phyloP scores from a whole-genome alignment of 2,329 filamentous ascomycete species.

The Aspergillus persii region DNA sequence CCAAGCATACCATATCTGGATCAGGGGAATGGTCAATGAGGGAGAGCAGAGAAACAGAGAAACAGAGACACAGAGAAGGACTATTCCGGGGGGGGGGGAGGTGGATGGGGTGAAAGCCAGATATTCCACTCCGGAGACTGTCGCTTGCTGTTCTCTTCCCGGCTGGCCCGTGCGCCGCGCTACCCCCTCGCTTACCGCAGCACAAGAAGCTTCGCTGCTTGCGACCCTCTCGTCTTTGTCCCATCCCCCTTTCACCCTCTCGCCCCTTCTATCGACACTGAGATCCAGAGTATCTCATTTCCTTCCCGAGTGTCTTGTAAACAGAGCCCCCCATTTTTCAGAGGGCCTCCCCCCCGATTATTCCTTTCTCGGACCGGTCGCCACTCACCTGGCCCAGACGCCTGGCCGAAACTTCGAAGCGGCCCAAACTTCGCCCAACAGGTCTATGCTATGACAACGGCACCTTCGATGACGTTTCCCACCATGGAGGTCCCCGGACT shows the following conservation, averaged over 20 bases:
- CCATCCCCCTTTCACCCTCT: background rate
- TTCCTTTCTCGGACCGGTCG: background rate
- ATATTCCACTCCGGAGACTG: constrained; percentile 21
- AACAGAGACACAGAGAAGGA: background rate
- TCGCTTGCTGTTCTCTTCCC: constrained; percentile 42
- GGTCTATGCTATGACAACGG: constrained; percentile 34
- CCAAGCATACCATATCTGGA: constrained; percentile 28
- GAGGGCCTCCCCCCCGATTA: background rate
- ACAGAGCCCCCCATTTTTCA: background rate
- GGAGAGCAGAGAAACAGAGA: background rate
- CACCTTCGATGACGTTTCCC: constrained; percentile 28
- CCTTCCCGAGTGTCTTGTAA: background rate
- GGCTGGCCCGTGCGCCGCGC: constrained; percentile 34
- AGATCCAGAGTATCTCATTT: background rate
- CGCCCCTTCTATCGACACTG: background rate
- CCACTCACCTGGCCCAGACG: constrained; percentile 12
- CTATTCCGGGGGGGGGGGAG: constrained; percentile 3
- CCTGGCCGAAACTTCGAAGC: constrained; percentile 18
- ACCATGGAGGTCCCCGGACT: constrained; percentile 37
- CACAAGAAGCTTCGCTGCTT: constrained; percentile 21
- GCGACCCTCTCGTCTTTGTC: constrained; percentile 6
- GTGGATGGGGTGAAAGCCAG: constrained; percentile 12
- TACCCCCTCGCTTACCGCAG: constrained; percentile 39
- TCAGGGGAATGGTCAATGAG: background rate
- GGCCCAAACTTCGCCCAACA: constrained; percentile 13